These are phyloP conservation scores for Zoysia matrella DNA, from an alignment of 202 grass and related monocot genomes.

Conservation along the genomic window DNA sequence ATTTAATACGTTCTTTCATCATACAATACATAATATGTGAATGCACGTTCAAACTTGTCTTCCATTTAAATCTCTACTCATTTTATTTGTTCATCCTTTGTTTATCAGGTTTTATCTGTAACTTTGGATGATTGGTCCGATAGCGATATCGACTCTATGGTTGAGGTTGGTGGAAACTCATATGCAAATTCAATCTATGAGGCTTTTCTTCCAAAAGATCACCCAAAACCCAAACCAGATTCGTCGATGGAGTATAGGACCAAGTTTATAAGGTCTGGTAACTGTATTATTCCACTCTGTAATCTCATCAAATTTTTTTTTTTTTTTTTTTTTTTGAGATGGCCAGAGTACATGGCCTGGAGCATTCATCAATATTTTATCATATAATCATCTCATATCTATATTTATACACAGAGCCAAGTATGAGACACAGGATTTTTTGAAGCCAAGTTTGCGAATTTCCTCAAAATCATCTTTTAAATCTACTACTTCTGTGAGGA, in stretches of 20 bases:
- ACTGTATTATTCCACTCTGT: slow-evolving; percentile 22
- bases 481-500: slow-evolving; percentile 69
- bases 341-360: too few relatives aligned
- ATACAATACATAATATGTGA: slow-evolving; percentile 16
- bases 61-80: neutral
- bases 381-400: slow-evolving; percentile 25
- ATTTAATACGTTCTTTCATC: slow-evolving; percentile 2
- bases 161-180: slow-evolving; percentile 98
- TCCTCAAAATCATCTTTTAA: slow-evolving; percentile 75
- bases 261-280: slow-evolving; percentile 88
- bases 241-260: slow-evolving; percentile 76
- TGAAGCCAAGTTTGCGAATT: slow-evolving; percentile 98
- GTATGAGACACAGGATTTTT: slow-evolving; percentile 96
- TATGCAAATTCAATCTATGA: slow-evolving; percentile 99
- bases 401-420: slow-evolving; percentile 64
- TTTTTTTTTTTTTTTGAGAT: too few relatives aligned
- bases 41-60: slow-evolving; percentile 5
- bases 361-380: slow-evolving; percentile 19
- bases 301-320: neutral
- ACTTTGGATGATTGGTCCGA: slow-evolving; percentile 97
- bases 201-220: slow-evolving; percentile 92
- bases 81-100: slow-evolving; percentile 29
- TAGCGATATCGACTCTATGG: slow-evolving; percentile 85
- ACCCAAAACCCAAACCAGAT: slow-evolving; percentile 81
- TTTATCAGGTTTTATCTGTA: slow-evolving; percentile 79